These are phyloP conservation scores for Paxillus involutus DNA, from an alignment of 768 basidiomycete genomes.

Conservation along the genomic window DNA sequence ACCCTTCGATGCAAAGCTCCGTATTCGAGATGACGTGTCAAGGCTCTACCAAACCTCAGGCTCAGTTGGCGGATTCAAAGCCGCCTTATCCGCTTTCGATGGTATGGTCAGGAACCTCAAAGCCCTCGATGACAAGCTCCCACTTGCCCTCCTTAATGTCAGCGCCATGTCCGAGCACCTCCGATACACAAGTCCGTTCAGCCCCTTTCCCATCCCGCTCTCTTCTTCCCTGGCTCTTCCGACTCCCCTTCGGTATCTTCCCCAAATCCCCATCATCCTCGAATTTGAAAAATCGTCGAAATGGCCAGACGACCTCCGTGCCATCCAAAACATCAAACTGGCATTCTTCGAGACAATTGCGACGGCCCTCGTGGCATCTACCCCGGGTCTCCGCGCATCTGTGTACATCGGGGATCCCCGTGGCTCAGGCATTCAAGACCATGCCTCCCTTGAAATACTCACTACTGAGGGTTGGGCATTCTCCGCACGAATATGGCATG, in stretches of 20 bases:
- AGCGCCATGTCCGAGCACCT: conserved; percentile 72
- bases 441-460: conserved; percentile 71
- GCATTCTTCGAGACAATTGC: conserved; percentile 89
- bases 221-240: conserved; percentile 54
- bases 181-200: conserved; percentile 82
- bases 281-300: conserved; percentile 90
- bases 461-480: conserved; percentile 88
- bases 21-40: conserved; percentile 56
- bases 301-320: conserved; percentile 94
- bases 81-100: conserved; percentile 79
- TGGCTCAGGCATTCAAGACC: conserved; percentile 62
- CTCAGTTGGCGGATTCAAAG: conserved; percentile 60
- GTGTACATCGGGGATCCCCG: conserved; percentile 59
- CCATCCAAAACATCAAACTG: conserved; percentile 92
- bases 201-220: conserved; percentile 69
- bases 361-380: conserved; percentile 52
- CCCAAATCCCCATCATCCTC: conserved; percentile 71
- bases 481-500: conserved; percentile 79
- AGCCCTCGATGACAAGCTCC: conserved; percentile 66
- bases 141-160: conserved; percentile 74
- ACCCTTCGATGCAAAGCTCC: conserved; percentile 56
- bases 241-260: conserved; percentile 60
- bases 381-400: conserved; percentile 50
- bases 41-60: conserved; percentile 35
- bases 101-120: conserved; percentile 74